Base-by-base conservation (phyloP, 2,329 filamentous ascomycete species). In the Stagonosporopsis cucurbitacearum region DNA sequence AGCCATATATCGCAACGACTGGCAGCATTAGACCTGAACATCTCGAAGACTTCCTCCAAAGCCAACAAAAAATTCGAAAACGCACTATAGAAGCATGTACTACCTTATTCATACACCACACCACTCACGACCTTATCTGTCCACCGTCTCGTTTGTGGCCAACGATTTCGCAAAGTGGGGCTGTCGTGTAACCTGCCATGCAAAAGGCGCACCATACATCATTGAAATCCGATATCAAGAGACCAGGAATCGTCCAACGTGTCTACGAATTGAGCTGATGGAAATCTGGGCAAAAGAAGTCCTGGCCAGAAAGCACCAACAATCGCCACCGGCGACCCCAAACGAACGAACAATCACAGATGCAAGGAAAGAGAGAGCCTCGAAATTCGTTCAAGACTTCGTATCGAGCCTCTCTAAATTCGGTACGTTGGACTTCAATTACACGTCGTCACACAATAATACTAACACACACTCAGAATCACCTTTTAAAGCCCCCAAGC, bases 241-340 rank as follows among this genome's bases (percentile, higher is more conserved):
- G 32, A 46, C 48, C 5, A 30, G 23, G 4, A 23, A 44, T 25
- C 56, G 61, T 2, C 40, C 33, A 26, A 50, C 37, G n/a, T 20
- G 41, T 12, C 51, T 50, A n/a, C 47, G 58, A 30, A 46, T 52
- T 2, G 54, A 58, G 23, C 6, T 66, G 13, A 63, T 63, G 54
- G 62, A 60, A 33, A 54, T 66, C 15, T 66, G 60, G 64, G 62
- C 60, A 9, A 49, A 48, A 9, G 64, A 65, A 40, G 37, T 62
- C 4, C 33, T 65, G 0, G 23, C 28, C 1, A 44, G 59, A 9
- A 64, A 59, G 30, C 28, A 43, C 25, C 50, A 51, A 26, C 42
- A 36, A 15, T n/a, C 23, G 11, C 12, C 15, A 20, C n/a, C 26
- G 22, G 30, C 17, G 9, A 19, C 4, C 9, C 15, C 22, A 9